Evolutionary conservation across 805 yeast genomes (phyloP).

Genomic region (Alloascoidea hylecoeti): DNA sequence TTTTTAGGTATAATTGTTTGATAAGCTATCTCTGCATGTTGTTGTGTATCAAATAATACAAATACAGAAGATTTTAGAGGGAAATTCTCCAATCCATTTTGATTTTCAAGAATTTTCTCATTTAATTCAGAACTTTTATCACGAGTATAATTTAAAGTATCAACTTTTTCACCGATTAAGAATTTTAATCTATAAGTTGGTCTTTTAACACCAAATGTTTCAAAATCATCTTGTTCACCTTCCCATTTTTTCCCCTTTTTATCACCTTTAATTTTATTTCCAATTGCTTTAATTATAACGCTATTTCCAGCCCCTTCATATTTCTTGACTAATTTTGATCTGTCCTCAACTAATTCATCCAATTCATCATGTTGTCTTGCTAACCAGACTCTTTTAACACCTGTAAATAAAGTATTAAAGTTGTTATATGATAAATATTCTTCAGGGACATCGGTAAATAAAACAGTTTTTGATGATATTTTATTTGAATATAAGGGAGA

Average conservation of each 20-base stretch:
- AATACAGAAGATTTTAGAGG: slow-evolving; percentile 53
- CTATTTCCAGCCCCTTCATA: slow-evolving; percentile 56
- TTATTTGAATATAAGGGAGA: slow-evolving; percentile 67
- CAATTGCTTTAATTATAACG: slow-evolving; percentile 47
- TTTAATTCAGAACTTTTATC: slow-evolving; percentile 58
- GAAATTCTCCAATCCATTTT: slow-evolving; percentile 32
- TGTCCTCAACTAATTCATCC: slow-evolving; percentile 36
- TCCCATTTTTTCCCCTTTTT: slow-evolving; percentile 41
- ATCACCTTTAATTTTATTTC: slow-evolving; percentile 45
- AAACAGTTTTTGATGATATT: slow-evolving; percentile 65
- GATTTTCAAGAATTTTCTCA: slow-evolving; percentile 44
- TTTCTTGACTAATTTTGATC: slow-evolving; percentile 42
- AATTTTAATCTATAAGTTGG: slow-evolving; percentile 70
- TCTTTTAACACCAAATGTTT: slow-evolving; percentile 45
- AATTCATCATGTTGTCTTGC: slow-evolving; percentile 49
- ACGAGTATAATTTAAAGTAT: slow-evolving; percentile 62
- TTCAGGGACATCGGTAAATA: slow-evolving; percentile 76
- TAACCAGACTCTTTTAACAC: slow-evolving; percentile 73
- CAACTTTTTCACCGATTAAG: slow-evolving; percentile 71
- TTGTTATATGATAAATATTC: slow-evolving; percentile 58
- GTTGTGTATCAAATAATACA: slow-evolving; percentile 69
- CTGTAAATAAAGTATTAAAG: slow-evolving; percentile 62
- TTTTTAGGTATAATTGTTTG: slow-evolving; percentile 66
- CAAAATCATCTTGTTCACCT: slow-evolving; percentile 4
- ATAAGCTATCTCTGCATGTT: slow-evolving; percentile 78